phyloP scores from a whole-genome alignment of 2,329 filamentous ascomycete genomes.

The Ophiocordyceps camponoti-saundersi region DNA sequence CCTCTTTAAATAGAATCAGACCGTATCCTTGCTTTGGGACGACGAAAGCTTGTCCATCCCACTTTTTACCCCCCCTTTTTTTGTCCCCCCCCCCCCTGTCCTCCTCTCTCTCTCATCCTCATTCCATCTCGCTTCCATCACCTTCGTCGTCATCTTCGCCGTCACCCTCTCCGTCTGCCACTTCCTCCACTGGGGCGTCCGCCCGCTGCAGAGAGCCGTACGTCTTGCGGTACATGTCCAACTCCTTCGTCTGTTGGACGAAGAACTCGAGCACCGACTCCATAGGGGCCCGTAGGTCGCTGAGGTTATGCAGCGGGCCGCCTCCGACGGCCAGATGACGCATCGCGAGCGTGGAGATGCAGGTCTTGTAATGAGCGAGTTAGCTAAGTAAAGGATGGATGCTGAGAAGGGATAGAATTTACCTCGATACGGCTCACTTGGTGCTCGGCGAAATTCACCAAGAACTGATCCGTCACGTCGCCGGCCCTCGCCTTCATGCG shows the following conservation, averaged over 20 bases:
- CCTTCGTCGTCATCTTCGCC: slow-evolving; percentile 13
- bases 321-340: slow-evolving; percentile 64
- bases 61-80: not conserved
- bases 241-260: slow-evolving; percentile 41
- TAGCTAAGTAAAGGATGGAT: not conserved
- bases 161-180: slow-evolving; percentile 2
- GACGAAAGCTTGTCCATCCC: no score
- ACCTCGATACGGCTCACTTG: slow-evolving; percentile 94
- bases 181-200: slow-evolving; percentile 1
- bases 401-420: slow-evolving; percentile 16
- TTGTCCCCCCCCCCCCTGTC: no score
- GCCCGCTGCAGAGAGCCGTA: slow-evolving; percentile 24
- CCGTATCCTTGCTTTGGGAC: no score
- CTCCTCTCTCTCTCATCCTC: not conserved
- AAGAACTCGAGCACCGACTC: slow-evolving; percentile 48
- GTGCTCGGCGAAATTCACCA: slow-evolving; percentile 83
- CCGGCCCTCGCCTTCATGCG: slow-evolving; percentile 48
- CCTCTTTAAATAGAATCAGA: no score
- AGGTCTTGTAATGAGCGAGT: slow-evolving; percentile 40
- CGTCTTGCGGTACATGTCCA: slow-evolving; percentile 40
- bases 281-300: slow-evolving; percentile 67
- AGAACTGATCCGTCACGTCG: slow-evolving; percentile 74
- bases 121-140: not conserved
- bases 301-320: slow-evolving; percentile 40
- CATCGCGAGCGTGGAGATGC: slow-evolving; percentile 60